Evolutionary conservation across 148 eudicot species (phyloP).

Genomic region (Linanthus parryae): DNA sequence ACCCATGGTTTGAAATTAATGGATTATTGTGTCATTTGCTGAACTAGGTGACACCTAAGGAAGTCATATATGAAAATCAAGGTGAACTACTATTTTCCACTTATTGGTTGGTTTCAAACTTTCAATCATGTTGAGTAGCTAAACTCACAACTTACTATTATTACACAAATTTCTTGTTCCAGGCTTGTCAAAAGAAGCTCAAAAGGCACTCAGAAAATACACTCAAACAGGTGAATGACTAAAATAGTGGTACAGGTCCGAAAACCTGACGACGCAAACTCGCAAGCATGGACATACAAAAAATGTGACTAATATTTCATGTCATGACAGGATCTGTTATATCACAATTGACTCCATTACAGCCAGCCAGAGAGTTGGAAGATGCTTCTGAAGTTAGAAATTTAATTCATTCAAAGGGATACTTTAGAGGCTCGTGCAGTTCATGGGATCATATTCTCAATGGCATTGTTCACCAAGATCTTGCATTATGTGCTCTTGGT

Average conservation of each 20-base stretch:
- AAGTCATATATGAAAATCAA: conserved; percentile 68
- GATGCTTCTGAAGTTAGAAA: conserved; percentile 55
- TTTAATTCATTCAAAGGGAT: conserved; percentile 55
- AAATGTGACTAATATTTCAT: too few relatives aligned
- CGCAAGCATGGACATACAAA: too few relatives aligned
- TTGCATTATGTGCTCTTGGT: conserved; percentile 84
- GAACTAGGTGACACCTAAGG: conserved; percentile 85
- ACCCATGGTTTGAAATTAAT: not conserved
- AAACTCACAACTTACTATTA: too few relatives aligned
- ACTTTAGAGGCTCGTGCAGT: conserved; percentile 55
- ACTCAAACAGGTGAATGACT: conserved; percentile 69
- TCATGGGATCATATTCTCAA: conserved; percentile 49
- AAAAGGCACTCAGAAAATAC: conserved; percentile 75
- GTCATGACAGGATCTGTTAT: conserved; percentile 56
- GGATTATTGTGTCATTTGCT: conserved; percentile 7
- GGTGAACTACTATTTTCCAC: conserved; percentile 40
- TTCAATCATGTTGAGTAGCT: too few relatives aligned
- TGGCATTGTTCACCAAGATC: conserved; percentile 45
- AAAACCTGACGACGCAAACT: too few relatives aligned
- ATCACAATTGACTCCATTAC: conserved; percentile 49
- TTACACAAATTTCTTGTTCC: conserved; percentile 5
- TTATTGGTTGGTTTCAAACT: not conserved
- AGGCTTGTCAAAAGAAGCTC: conserved; percentile 88
- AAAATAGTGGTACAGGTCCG: too few relatives aligned
- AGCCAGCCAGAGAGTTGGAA: conserved; percentile 40